Conservation (phyloP, 768 basidiomycete species). For the Leccinum rimulosum region DNA sequence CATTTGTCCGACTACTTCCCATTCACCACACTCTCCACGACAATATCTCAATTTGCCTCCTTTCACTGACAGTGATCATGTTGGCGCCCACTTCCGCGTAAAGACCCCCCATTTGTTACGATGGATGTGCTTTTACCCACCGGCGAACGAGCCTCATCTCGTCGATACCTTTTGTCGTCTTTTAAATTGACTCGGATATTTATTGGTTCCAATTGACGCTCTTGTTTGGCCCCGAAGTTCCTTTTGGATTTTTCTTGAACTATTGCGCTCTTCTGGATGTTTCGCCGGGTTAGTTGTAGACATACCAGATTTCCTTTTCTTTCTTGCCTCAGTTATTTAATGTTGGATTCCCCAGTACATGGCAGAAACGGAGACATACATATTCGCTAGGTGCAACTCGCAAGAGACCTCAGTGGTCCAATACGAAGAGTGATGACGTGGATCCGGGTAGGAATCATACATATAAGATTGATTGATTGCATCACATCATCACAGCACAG, state of each 20-base stretch:
- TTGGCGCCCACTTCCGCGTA: constrained; percentile 10
- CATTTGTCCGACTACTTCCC: constrained; percentile 14
- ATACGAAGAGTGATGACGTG: background rate
- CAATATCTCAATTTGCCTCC: background rate
- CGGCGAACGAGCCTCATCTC: constrained; percentile 37
- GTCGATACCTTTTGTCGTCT: constrained; percentile 27
- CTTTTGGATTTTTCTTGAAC: background rate
- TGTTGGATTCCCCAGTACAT: background rate
- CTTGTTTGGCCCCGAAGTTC: background rate
- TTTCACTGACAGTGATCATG: background rate
- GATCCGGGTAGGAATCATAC: background rate
- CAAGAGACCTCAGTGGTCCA: background rate
- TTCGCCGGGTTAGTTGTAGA: background rate
- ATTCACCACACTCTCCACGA: background rate
- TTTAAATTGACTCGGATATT: background rate
- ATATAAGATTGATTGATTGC: background rate
- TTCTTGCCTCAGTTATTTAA: background rate
- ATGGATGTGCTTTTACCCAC: constrained; percentile 27
- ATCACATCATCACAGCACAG: background rate
- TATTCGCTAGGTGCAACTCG: background rate
- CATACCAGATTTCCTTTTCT: background rate
- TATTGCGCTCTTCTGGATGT: background rate
- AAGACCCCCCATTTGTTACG: constrained; percentile 14
- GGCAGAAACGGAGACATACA: background rate
- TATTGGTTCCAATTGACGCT: background rate